These are phyloP conservation scores for Eurotiales sp. DNA, from an alignment of 2,329 filamentous ascomycete species.

Conservation along the genomic window DNA sequence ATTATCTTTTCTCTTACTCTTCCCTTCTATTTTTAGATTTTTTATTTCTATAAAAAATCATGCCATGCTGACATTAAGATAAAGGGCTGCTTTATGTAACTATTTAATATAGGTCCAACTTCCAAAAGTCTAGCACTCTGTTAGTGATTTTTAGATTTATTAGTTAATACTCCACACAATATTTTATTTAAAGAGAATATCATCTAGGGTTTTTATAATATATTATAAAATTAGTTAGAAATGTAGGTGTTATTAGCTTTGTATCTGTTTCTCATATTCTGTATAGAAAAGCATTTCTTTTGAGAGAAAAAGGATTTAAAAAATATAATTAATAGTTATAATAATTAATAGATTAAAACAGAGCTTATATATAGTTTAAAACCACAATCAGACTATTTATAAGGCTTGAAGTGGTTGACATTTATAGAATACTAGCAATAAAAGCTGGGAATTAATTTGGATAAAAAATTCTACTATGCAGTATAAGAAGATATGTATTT, in stretches of 20 bases:
- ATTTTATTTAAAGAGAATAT: too few relatives aligned
- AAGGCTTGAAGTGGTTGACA: neutral
- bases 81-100: too few relatives aligned
- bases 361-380: slow-evolving; percentile 3
- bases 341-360: slow-evolving; percentile 10
- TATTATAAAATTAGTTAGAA: neutral
- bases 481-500: neutral
- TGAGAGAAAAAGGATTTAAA: neutral
- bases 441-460: neutral
- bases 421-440: neutral
- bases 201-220: too few relatives aligned
- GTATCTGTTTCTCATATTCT: neutral
- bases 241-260: neutral
- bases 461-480: neutral
- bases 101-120: too few relatives aligned
- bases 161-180: too few relatives aligned
- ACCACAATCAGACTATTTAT: slow-evolving; percentile 6
- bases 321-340: slow-evolving; percentile 7
- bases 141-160: too few relatives aligned
- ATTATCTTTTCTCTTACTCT: too few relatives aligned
- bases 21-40: too few relatives aligned
- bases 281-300: neutral
- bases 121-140: too few relatives aligned
- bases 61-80: too few relatives aligned
- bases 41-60: too few relatives aligned